phyloP scores from a whole-genome alignment of 176 grass and related monocot species.

The Eleusine coracana region DNA sequence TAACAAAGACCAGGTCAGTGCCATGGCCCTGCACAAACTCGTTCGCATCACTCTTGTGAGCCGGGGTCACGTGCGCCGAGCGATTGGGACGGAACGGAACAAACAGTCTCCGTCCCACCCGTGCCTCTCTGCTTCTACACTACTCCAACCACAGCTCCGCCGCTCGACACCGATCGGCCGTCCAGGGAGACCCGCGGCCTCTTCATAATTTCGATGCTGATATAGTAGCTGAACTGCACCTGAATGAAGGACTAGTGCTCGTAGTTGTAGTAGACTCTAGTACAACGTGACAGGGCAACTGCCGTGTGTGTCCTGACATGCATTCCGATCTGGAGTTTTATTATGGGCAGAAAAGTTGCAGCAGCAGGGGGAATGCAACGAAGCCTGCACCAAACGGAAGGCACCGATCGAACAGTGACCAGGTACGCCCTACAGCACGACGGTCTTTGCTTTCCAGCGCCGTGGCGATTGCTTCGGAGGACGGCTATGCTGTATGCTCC shows the following conservation, averaged over 20 bases:
- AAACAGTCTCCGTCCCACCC: conserved; percentile 26
- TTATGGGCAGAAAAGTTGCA: not conserved
- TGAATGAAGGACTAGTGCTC: too few relatives aligned
- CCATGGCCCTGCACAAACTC: not conserved
- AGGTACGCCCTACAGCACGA: not conserved
- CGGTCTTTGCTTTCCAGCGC: not conserved
- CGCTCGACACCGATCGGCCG: not conserved
- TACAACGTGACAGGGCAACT: not conserved
- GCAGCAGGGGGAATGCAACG: not conserved
- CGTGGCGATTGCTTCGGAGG: conserved; percentile 33
- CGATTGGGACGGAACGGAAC: not conserved
- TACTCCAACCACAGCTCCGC: not conserved
- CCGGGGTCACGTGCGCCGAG: not conserved
- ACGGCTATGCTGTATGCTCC: conserved; percentile 29
- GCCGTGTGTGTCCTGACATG: not conserved
- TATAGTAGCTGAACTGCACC: not conserved
- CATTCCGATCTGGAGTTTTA: not conserved
- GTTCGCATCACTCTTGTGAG: not conserved
- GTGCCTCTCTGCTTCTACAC: not conserved
- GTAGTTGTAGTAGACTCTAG: not conserved
- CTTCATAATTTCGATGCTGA: not conserved
- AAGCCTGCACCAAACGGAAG: not conserved
- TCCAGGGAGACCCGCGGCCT: not conserved
- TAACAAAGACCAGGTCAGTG: conserved; percentile 1
- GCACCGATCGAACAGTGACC: conserved; percentile 1